Evolutionary conservation across 768 basidiomycete species (phyloP), one percentile per base, ranked within the genome.

Genomic region (Boletus pseudopeckii): DNA sequence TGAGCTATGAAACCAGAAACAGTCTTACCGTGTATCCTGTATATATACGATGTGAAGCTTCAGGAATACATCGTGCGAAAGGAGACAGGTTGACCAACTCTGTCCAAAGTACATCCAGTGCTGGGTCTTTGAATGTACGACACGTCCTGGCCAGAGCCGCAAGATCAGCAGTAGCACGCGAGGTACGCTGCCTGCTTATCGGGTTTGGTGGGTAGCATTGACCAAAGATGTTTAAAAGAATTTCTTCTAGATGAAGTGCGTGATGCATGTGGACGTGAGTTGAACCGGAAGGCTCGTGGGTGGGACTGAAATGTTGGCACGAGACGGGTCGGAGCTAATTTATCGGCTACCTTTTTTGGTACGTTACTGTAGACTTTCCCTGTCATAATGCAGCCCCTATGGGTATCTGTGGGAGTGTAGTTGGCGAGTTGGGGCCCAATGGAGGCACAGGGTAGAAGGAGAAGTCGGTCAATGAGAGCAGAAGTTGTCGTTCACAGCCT

Each of bases 31-130:
- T 15, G 20, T 46, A 45, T 40, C 49, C 57, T 17, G 58, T 42
- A 24, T 59, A 59, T 48, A 59, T 37, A 17, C 38, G 52, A 51
- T 44, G 58, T 6, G 58, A 55, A 5, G 42, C 58, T 15, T 42
- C 52, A 14, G 48, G 52, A 42, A 53, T 24, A 36, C 52, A 53
- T 7, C 52, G 48, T 14, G 49, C 52, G 34, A 53, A 40, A 30
- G 52, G 52, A 34, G 52, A 42, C 15, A 53, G 18, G 26, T 52
- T 42, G 15, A 18, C 33, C 49, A 53, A 30, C 32, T 53, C 52
- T n/a, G 49, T 42, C 52, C 52, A 53, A 17, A 53, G 52, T 3
- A 53, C 49, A 20, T 30, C 52, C 8, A 53, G 40, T 14, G 52
- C 52, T 17, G 52, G 52, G 9, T 53, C 52, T 22, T 52, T 53